Percentiles rank a stretch among this genome's conserved stretches.
phyloP scores from a whole-genome alignment of 2,329 filamentous ascomycete species.

The Fusarium dimerum region DNA sequence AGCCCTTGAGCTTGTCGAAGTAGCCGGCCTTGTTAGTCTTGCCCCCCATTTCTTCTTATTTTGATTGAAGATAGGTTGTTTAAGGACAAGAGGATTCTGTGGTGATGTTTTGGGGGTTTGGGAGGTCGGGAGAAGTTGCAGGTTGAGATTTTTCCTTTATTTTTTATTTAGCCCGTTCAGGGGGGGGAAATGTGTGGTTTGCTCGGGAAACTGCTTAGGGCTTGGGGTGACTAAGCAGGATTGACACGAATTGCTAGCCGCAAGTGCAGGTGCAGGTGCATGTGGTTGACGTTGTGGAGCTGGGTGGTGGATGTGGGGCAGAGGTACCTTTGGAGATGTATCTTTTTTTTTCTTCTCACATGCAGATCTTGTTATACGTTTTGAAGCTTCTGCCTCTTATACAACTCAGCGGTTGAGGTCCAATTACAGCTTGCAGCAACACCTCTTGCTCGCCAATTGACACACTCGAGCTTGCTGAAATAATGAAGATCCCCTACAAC shows the following conservation, averaged over 20 bases:
- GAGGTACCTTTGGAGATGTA: conserved; percentile 36
- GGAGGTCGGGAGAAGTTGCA: conserved; percentile 23
- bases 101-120: conserved; percentile 29
- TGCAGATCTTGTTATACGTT: background rate
- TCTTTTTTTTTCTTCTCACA: conserved; percentile 32
- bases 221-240: conserved; percentile 32
- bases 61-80: conserved; percentile 90
- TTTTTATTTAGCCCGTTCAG: conserved; percentile 1
- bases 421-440: conserved; percentile 1
- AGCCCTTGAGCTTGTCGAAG: conserved; percentile 99
- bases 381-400: conserved; percentile 13
- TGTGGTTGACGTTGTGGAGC: background rate
- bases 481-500: conserved; percentile 64
- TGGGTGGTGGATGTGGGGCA: background rate
- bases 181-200: conserved; percentile 34
- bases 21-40: conserved; percentile 94
- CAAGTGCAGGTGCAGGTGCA: conserved; percentile 4
- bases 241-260: conserved; percentile 9
- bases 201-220: conserved; percentile 37
- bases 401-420: conserved; percentile 8
- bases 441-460: background rate
- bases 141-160: conserved; percentile 28
- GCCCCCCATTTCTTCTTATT: conserved; percentile 98
- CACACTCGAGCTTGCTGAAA: conserved; percentile 3
- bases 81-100: conserved; percentile 68